Base-by-base conservation (phyloP, 2,329 filamentous ascomycete species). In the Alternaria dauci region DNA sequence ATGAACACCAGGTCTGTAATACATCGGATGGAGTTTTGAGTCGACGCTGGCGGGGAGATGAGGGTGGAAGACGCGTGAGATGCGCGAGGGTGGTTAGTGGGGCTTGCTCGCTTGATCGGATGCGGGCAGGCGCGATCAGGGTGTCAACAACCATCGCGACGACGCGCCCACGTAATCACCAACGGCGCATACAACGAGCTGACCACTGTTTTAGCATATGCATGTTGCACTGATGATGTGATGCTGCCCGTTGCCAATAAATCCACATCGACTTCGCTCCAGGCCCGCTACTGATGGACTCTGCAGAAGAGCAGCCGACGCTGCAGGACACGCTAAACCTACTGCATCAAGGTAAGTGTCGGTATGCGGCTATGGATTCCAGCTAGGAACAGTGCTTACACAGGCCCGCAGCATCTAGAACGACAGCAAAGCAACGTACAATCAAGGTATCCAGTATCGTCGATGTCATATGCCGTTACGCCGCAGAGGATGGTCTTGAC, bases 401-500 rank as follows among this genome's bases (percentile, higher is more conserved):
- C 55, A 44, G 42, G 58, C 30, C 41, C 46, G 56, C 62, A 80
- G 78, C 78, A 55, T 79, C 77, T 20, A 72, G 48, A 32, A 73
- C 71, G 18, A 86, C 90, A 0, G 83, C 89, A 60, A 93, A 91
- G 75, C 86, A 89, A 67, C 87, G 92, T 46, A 79, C 81, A 32
- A 82, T 83, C 46, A 87, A 84, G 71, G 85, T 92, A 63, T 88
- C 89, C 66, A 82, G 86, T 20, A 81, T 87, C 16, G 84, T 92
- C 50, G 87, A 92, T 74, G 85, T 80, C 26, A 82, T 93, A 57
- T 82, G 85, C 47, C 85, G 85, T 5, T 80, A 86, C 65, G 87
- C 87, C 11, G 92, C 91, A 77, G 87, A 90, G 62, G 81, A 85
- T 58, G 93, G 93, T 8, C 82, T 95, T 53, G 80, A 87, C 41